Conservation (phyloP, 2,329 filamentous ascomycete species). For the Aureobasidium pullulans region DNA sequence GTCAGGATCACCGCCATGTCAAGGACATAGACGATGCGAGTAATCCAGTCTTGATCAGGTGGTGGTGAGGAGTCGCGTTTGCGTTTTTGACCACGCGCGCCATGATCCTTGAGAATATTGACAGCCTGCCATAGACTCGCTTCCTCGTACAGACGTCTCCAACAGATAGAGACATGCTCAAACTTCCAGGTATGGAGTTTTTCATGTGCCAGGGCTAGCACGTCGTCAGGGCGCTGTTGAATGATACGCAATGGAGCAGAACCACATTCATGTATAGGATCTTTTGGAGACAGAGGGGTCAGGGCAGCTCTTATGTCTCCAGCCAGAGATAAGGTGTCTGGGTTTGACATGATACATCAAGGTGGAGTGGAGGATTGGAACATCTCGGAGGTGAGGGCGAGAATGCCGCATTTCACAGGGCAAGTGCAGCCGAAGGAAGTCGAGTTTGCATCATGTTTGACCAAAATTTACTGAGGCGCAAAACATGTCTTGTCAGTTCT, state of each 20-base stretch:
- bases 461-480: constrained; percentile 3
- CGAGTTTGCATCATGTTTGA: constrained; percentile 12
- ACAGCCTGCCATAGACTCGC: constrained; percentile 57
- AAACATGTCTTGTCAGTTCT: background rate
- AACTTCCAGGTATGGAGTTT: constrained; percentile 66
- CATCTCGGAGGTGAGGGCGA: background rate
- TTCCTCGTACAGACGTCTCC: constrained; percentile 66
- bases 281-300: constrained; percentile 10
- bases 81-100: constrained; percentile 18
- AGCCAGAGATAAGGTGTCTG: background rate
- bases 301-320: background rate
- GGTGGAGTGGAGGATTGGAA: background rate
- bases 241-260: constrained; percentile 33
- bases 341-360: background rate
- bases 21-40: constrained; percentile 55
- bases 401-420: background rate
- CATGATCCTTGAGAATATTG: constrained; percentile 18
- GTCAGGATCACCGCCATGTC: constrained; percentile 73
- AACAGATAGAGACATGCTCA: constrained; percentile 57
- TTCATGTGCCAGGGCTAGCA: constrained; percentile 52
- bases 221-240: constrained; percentile 37
- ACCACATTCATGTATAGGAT: constrained; percentile 35
- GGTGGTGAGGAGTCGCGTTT: constrained; percentile 9
- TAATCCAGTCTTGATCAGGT: constrained; percentile 38
- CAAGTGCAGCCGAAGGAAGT: constrained; percentile 6